A percentile compares a stretch with the other conserved stretches of the same genome.
These are phyloP conservation scores for Orbilia blumenaviensis DNA, from an alignment of 2,329 filamentous ascomycete genomes.

Conservation along the genomic window DNA sequence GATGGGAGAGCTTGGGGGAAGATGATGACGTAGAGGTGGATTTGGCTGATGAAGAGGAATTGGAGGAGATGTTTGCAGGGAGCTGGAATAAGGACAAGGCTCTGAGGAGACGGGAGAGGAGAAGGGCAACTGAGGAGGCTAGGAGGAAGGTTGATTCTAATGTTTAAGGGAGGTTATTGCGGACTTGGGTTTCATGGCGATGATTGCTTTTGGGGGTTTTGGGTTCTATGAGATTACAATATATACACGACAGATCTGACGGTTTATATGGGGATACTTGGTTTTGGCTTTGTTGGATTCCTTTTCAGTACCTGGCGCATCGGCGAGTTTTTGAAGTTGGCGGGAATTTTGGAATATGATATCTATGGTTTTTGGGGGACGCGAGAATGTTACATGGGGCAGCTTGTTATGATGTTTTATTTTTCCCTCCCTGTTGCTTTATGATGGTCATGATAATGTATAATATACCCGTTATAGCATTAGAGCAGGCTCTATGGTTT, in stretches of 20 bases:
- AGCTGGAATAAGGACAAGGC: constrained; percentile 69
- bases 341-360: background rate
- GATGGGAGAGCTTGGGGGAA: constrained; percentile 49
- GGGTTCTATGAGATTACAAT: too few relatives aligned
- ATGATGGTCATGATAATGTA: constrained; percentile 21
- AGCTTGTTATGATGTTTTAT: background rate
- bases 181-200: background rate
- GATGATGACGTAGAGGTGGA: constrained; percentile 64
- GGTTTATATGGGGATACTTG: background rate
- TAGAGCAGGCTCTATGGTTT: constrained; percentile 16
- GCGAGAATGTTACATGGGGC: background rate
- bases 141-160: constrained; percentile 44
- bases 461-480: constrained; percentile 8
- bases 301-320: constrained; percentile 15
- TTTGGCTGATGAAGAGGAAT: constrained; percentile 73
- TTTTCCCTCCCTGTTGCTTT: background rate
- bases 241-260: background rate
- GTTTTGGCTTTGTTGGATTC: background rate
- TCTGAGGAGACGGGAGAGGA: constrained; percentile 59
- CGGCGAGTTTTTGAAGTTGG: constrained; percentile 1
- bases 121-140: constrained; percentile 39
- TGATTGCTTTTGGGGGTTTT: background rate
- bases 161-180: constrained; percentile 4
- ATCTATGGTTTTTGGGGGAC: constrained; percentile 2
- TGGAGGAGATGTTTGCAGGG: constrained; percentile 72